Evolutionary conservation across 1,284 basidiomycete species (phyloP), one percentile per base, ranked within the genome.

Genomic region (Ceratobasidium sp.): DNA sequence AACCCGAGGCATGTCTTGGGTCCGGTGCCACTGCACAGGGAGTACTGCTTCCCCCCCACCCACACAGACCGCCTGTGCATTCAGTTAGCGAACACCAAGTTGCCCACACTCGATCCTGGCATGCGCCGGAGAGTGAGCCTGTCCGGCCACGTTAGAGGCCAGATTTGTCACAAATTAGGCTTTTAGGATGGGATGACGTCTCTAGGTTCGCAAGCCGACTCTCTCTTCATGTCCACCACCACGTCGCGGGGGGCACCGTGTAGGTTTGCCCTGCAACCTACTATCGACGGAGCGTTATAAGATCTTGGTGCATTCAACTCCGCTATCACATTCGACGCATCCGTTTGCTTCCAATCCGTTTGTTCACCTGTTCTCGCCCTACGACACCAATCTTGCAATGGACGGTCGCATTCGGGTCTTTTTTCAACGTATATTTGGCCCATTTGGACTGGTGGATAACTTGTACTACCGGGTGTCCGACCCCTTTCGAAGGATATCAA

Each of bases 231-330:
- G 56, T 58, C 37, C 29, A 72, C 68, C 41, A 72, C 68, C 68
- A 72, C 68, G 68, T 72, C 54, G 68, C 41, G 61, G 68, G 41
- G 24, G 68, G 68, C 56, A 72, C 68, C 56, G 68, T 61, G 68
- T 72, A 72, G 68, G 68, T 27, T 61, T 72, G 68, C 68, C 68
- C 68, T 72, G 56, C 68, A 61, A 72, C 68, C 68, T 72, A 43
- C 68, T 46, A 27, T 58, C 13, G 48, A 41, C 56, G 43, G 19
- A 43, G 39, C 22, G 24, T 41, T 49, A 72, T 61, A 72, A 58
- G n/a, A n/a, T 29, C 31, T n/a, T 19, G 14, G 41, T 43, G 41
- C 39, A 34, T 48, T 29, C 22, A 4, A 29, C 34, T 37, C 29
- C 14, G 68, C 54, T 54, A 39, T 61, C 46, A 27, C 27, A 48